These are phyloP conservation scores for Hepatocystis sp. DNA, from an alignment of 169 alveolate genomes.

Conservation along the genomic window DNA sequence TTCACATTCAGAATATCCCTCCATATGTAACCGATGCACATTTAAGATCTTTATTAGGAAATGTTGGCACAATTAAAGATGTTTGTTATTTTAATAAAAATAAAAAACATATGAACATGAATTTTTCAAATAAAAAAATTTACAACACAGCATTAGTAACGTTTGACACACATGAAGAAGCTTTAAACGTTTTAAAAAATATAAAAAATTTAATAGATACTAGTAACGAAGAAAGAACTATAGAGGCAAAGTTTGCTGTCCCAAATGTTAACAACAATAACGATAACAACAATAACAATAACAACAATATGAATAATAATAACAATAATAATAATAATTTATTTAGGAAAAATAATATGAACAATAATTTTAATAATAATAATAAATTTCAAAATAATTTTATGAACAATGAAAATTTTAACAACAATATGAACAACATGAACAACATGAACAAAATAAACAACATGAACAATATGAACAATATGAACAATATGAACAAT, in stretches of 20 bases:
- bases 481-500: no score
- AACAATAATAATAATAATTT: neutral
- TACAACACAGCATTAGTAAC: constrained; percentile 60
- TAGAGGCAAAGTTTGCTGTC: constrained; percentile 67
- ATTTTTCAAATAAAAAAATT: constrained; percentile 33
- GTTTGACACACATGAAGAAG: constrained; percentile 65
- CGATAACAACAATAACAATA: constrained; percentile 8
- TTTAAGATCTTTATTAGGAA: constrained; percentile 53
- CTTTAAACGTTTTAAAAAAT: constrained; percentile 60
- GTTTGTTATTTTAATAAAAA: constrained; percentile 65
- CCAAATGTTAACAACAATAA: constrained; percentile 51
- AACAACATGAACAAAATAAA: no score
- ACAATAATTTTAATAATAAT: constrained; percentile 10
- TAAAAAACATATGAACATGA: constrained; percentile 41
- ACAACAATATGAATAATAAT: neutral
- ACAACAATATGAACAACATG: constrained; percentile 22
- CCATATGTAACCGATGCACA: constrained; percentile 59
- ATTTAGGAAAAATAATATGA: constrained; percentile 14
- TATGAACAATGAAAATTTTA: constrained; percentile 5
- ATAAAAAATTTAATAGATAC: constrained; percentile 44
- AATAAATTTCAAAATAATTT: neutral
- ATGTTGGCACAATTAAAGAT: constrained; percentile 52
- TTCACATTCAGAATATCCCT: constrained; percentile 62
- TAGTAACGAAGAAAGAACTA: constrained; percentile 33
- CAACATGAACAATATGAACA: no score